Conservation (phyloP, 2,329 filamentous ascomycete genomes). For the Aspergillus niger region DNA sequence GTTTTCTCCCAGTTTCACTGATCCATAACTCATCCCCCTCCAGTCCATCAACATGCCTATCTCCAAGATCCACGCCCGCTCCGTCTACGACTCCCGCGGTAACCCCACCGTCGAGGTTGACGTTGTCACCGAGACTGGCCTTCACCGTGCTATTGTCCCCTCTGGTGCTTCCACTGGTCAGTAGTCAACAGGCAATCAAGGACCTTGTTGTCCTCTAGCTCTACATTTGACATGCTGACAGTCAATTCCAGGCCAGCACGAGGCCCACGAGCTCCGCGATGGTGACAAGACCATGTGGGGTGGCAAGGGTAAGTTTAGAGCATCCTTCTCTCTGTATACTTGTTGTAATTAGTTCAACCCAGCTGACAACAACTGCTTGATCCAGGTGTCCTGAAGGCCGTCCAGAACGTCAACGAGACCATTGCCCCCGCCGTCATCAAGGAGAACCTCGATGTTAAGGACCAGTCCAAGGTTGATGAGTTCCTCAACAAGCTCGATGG, state of each 20-base stretch:
- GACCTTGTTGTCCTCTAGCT: background rate
- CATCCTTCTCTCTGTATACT: background rate
- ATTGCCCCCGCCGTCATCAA: slow-evolving; percentile 82
- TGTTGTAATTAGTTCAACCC: background rate
- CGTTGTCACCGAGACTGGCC: slow-evolving; percentile 90
- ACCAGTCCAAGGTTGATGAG: slow-evolving; percentile 79
- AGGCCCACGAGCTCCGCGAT: slow-evolving; percentile 88
- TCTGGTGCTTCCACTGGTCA: slow-evolving; percentile 92
- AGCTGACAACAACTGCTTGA: slow-evolving; percentile 7
- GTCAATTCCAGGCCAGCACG: slow-evolving; percentile 69
- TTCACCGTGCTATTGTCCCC: slow-evolving; percentile 96
- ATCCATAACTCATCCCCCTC: slow-evolving; percentile 18
- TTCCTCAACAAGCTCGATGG: slow-evolving; percentile 86
- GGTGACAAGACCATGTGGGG: slow-evolving; percentile 84
- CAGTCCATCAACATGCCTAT: slow-evolving; percentile 72
- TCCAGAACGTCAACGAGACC: slow-evolving; percentile 79
- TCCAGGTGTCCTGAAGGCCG: slow-evolving; percentile 71
- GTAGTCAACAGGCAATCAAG: slow-evolving; percentile 36
- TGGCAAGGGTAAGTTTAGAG: slow-evolving; percentile 68
- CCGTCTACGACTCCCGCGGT: slow-evolving; percentile 96
- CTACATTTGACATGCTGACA: slow-evolving; percentile 23
- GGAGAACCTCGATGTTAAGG: slow-evolving; percentile 80
- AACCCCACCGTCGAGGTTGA: slow-evolving; percentile 99
- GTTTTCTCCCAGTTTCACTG: slow-evolving; percentile 29
- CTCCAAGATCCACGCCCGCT: slow-evolving; percentile 86